phyloP scores from a whole-genome alignment of 2,329 filamentous ascomycete genomes.

The Coleophoma cylindrospora region DNA sequence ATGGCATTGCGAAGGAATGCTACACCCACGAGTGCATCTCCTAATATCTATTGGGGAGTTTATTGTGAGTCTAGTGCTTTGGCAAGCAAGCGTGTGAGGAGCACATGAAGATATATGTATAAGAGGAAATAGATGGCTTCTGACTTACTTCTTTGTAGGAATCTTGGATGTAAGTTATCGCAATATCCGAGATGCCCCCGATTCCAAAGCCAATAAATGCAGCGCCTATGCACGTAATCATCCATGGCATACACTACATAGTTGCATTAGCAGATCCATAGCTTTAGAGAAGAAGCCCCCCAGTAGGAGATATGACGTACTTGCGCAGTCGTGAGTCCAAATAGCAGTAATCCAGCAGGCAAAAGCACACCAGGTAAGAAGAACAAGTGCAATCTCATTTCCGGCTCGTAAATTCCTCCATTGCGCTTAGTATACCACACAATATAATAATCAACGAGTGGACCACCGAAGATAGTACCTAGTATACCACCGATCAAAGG shows the following conservation, averaged over 20 bases:
- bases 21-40: too few species aligned
- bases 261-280: constrained; percentile 14
- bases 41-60: too few species aligned
- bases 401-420: constrained; percentile 33
- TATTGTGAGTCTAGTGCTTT: too few species aligned
- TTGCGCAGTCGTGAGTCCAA: constrained; percentile 20
- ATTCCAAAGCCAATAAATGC: constrained; percentile 32
- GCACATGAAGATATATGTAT: too few species aligned
- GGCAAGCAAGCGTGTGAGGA: too few species aligned
- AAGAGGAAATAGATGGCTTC: not conserved
- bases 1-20: too few species aligned
- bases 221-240: constrained; percentile 28
- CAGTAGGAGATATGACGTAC: not conserved
- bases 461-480: constrained; percentile 27
- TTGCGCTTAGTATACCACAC: constrained; percentile 29
- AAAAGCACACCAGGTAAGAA: constrained; percentile 26
- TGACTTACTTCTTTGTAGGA: constrained; percentile 29
- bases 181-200: constrained; percentile 26
- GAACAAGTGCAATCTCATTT: constrained; percentile 33
- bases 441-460: constrained; percentile 30
- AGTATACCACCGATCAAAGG: constrained; percentile 34
- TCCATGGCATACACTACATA: constrained; percentile 23
- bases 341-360: constrained; percentile 32
- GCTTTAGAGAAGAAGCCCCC: too few species aligned
- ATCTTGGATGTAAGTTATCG: constrained; percentile 34